Evolutionary conservation across 108 stramenopile genomes (phyloP), one percentile per base, ranked within the genome.

Genomic region (Bacterosira constricta): DNA sequence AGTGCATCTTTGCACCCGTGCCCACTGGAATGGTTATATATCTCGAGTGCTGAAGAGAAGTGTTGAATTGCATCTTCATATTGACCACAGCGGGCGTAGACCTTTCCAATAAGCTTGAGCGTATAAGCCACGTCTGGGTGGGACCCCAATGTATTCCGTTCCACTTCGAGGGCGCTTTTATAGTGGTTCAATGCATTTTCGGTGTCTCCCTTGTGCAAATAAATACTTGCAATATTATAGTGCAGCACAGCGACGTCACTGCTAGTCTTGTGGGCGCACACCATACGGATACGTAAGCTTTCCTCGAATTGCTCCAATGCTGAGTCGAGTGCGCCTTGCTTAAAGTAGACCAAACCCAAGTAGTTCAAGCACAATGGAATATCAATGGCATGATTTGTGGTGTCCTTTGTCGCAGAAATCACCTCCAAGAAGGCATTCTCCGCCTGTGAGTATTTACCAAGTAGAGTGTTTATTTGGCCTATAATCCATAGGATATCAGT

Each of bases 221-320:
- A 68, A 56, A 84, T 83, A 35, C 82, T 61, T 9, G 81, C 88
- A 56, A 89, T 85, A 47, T 89, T 89, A 75, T 89, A 86, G 1
- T 81, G 63, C 4, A 71, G 73, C 35, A 75, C 79, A 11, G 85
- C 81, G 64, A 84, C 55, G 21, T 85, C 85, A 18, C 71, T 47
- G 44, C 46, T 52, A 15, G 32, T 32, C 26, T 54, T 38, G 6
- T 44, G 13, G 18, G 12, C 18, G 31, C 47, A 63, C 9, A 25
- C 56, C 63, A 25, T 81, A 32, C 83, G 79, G 42, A 89, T 80
- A 10, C 85, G 83, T 34, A 84, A 85, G 18, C 81, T 56, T 60
- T 86, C 85, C 31, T 39, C 30, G 13, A 86, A 66, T 4, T 71
- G 54, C 37, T 80, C 63, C n/a, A 89, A 68, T 4, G 88, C 85